Base-by-base conservation (phyloP, 2,329 filamentous ascomycete genomes). In the Aspergillus sp. region DNA sequence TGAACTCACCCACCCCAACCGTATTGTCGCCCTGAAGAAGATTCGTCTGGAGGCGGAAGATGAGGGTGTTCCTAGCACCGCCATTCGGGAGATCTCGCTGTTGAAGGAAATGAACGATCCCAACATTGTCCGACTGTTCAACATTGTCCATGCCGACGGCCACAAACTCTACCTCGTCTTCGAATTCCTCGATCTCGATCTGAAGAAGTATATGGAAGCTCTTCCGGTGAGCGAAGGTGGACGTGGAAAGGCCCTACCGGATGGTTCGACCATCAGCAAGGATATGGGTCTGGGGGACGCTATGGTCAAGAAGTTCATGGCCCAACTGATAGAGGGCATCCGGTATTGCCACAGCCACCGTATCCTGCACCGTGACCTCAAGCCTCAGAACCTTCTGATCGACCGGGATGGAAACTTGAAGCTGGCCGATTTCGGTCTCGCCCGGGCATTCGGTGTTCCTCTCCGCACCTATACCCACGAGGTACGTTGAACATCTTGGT, bases 121-220 rank as follows among this genome's bases (percentile, higher is more conserved):
- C 57, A 95, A 93, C 75, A 94, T 96, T 65, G 89, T 96, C 55
- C 85, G 86, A 58, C 84, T 96, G 41, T 76, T 92, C 68, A 96
- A 96, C 78, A 96, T 96, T 61, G 91, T 96, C 48, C 91, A 96
- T 72, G 90, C 91, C 67, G 92, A 96, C 70, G 91, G 91, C 52
- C 90, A 96, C 77, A 96, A 96, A 77, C 84, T 96, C 47, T 96
- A 96, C 74, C 87, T 96, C 45, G 91, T 96, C 62, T 89, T 92
- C 59, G 91, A 96, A 71, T 96, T 89, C 74, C 87, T 96, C 61
- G 91, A 96, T 67, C 81, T 93, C 53, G 91, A 96, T 66, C 79
- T 96, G 63, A 96, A 96, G 79, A 96, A 95, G 74, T 96, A 95
- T 75, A 96, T 96, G 91, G 91, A 96, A 73, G 84, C 91, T 5